These are phyloP conservation scores for Effrenium voratum DNA, from an alignment of 73 alveolate genomes.

Conservation along the genomic window DNA sequence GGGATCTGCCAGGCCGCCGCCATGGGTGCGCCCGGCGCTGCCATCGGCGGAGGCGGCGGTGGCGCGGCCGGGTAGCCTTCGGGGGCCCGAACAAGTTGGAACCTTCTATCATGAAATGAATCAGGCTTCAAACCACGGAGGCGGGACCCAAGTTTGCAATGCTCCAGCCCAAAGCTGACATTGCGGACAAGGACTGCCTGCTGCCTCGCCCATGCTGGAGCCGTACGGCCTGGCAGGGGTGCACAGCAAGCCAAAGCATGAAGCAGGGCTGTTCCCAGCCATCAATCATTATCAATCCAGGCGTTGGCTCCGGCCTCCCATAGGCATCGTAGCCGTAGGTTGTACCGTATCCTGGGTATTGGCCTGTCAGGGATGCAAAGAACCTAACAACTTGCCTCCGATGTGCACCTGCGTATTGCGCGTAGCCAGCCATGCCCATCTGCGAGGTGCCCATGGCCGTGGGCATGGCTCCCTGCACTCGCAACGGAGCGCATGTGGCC, in stretches of 20 bases:
- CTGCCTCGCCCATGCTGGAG: conserved; percentile 90
- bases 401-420: conserved; percentile 54
- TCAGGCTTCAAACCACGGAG: not conserved
- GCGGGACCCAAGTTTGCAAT: not conserved
- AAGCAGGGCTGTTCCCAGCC: not conserved
- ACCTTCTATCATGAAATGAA: not conserved
- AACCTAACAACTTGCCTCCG: not conserved
- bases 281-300: not conserved
- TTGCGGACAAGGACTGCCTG: too few species aligned
- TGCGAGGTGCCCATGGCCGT: conserved; percentile 94
- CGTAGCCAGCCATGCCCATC: conserved; percentile 94
- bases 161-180: not conserved
- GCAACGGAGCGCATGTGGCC: too few species aligned
- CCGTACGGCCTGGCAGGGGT: conserved; percentile 63
- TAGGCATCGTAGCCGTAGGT: conserved; percentile 82
- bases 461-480: conserved; percentile 94
- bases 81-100: not conserved
- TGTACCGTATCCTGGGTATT: conserved; percentile 68
- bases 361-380: conserved; percentile 3
- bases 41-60: conserved; percentile 21
- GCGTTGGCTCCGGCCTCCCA: conserved; percentile 4
- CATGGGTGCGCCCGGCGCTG: not conserved
- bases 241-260: not conserved
- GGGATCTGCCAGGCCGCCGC: too few species aligned
- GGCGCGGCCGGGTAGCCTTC: conserved; percentile 39